Evolutionary conservation across 441 rosid genomes (phyloP).

Genomic region (Gossypium schwendimanii): DNA sequence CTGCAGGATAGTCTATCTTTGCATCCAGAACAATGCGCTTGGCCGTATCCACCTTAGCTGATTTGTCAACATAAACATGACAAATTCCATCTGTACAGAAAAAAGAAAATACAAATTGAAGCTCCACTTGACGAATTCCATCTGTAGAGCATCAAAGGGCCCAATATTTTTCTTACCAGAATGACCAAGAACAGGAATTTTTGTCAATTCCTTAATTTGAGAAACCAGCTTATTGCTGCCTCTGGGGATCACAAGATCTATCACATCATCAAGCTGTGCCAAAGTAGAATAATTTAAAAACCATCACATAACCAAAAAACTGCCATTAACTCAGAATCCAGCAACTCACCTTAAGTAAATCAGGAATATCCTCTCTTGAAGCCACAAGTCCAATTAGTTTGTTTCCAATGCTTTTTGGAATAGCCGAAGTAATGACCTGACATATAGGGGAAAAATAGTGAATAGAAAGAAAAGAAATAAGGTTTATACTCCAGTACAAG

Average conservation of each 20-base stretch:
- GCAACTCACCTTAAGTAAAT: slow-evolving; percentile 30
- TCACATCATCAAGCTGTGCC: slow-evolving; percentile 68
- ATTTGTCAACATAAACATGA: slow-evolving; percentile 64
- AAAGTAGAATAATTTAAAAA: slow-evolving; percentile 9
- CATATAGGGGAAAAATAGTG: not conserved
- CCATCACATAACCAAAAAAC: not conserved
- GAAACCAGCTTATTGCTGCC: slow-evolving; percentile 72
- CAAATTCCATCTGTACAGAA: slow-evolving; percentile 62
- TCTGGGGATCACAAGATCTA: slow-evolving; percentile 78
- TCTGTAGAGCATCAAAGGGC: not conserved
- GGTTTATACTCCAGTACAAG: not conserved
- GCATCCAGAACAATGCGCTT: slow-evolving; percentile 60
- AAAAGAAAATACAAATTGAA: slow-evolving; percentile 3
- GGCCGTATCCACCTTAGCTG: slow-evolving; percentile 58
- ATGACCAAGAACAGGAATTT: slow-evolving; percentile 81
- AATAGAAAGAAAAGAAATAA: not conserved
- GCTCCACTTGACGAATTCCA: not conserved
- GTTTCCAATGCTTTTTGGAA: slow-evolving; percentile 26
- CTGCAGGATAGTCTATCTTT: slow-evolving; percentile 73
- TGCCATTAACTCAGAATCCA: not conserved
- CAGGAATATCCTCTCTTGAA: slow-evolving; percentile 37
- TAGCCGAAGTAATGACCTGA: slow-evolving; percentile 31
- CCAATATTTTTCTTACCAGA: slow-evolving; percentile 44
- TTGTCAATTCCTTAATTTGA: slow-evolving; percentile 61
- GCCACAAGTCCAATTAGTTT: slow-evolving; percentile 37